These are phyloP conservation scores for Coprinopsis marcescibilis DNA, from an alignment of 768 basidiomycete genomes.

Conservation along the genomic window DNA sequence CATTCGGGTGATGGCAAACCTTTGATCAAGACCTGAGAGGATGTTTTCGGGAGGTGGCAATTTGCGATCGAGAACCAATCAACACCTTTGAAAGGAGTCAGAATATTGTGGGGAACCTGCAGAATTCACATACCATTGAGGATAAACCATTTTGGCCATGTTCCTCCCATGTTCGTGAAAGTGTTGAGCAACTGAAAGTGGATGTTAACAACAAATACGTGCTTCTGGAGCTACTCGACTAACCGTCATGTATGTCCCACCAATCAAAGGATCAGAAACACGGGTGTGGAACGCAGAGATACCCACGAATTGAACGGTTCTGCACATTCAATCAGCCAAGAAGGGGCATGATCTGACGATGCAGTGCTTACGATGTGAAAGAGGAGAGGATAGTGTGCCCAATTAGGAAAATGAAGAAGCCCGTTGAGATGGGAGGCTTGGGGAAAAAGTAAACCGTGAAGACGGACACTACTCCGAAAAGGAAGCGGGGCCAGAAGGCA, in stretches of 20 bases:
- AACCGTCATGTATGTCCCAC: constrained; percentile 99
- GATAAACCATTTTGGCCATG: constrained; percentile 96
- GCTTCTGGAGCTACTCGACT: constrained; percentile 19
- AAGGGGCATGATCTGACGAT: not conserved
- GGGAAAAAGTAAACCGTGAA: constrained; percentile 85
- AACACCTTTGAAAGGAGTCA: constrained; percentile 49
- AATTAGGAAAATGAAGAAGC: constrained; percentile 79
- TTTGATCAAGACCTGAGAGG: constrained; percentile 45
- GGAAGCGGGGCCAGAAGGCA: constrained; percentile 86
- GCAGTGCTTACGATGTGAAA: constrained; percentile 70
- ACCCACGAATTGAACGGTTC: constrained; percentile 98
- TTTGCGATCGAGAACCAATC: constrained; percentile 83
- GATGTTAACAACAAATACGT: not conserved
- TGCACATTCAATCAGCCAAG: constrained; percentile 24
- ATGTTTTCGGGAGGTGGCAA: constrained; percentile 64
- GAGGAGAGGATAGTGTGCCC: constrained; percentile 77
- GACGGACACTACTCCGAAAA: constrained; percentile 66
- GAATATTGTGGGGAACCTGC: constrained; percentile 1
- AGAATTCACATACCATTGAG: constrained; percentile 58
- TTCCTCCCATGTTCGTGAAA: constrained; percentile 93
- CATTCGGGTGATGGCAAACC: constrained; percentile 31
- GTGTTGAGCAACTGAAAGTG: constrained; percentile 79
- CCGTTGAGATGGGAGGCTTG: constrained; percentile 57
- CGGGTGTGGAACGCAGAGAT: constrained; percentile 99
- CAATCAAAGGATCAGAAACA: constrained; percentile 93